These are phyloP conservation scores for Xylariomycetidae sp. DNA, from an alignment of 2,329 filamentous ascomycete genomes.

Conservation along the genomic window DNA sequence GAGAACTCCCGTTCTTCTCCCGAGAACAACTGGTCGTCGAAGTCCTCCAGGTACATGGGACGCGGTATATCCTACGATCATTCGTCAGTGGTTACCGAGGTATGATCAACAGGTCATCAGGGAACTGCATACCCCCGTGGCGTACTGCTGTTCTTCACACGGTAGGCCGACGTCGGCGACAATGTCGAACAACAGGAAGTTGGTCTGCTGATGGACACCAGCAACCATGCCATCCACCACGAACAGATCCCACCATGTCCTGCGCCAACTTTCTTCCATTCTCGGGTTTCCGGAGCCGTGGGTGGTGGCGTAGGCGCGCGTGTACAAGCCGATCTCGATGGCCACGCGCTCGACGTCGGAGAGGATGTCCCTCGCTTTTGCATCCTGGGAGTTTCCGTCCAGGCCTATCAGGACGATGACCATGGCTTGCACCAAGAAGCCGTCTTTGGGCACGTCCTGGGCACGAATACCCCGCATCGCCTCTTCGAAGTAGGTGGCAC, in stretches of 20 bases:
- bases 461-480: slow-evolving; percentile 46
- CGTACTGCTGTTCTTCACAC: slow-evolving; percentile 74
- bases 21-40: slow-evolving; percentile 70
- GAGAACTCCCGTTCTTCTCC: slow-evolving; percentile 68
- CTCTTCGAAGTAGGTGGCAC: slow-evolving; percentile 51
- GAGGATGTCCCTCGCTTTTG: slow-evolving; percentile 62
- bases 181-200: slow-evolving; percentile 63
- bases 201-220: slow-evolving; percentile 67
- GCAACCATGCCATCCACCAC: slow-evolving; percentile 81
- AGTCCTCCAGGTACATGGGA: slow-evolving; percentile 62
- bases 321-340: slow-evolving; percentile 70
- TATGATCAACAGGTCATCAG: neutral
- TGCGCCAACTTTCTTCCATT: slow-evolving; percentile 74
- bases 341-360: slow-evolving; percentile 64
- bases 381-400: slow-evolving; percentile 68
- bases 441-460: slow-evolving; percentile 42
- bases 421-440: slow-evolving; percentile 69
- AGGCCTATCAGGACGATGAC: slow-evolving; percentile 71
- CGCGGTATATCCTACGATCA: slow-evolving; percentile 46
- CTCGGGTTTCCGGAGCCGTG: slow-evolving; percentile 60
- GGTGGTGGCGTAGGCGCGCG: slow-evolving; percentile 56
- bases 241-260: slow-evolving; percentile 86
- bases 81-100: slow-evolving; percentile 1
- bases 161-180: slow-evolving; percentile 65
- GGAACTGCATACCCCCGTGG: slow-evolving; percentile 50